Evolutionary conservation across 208 protist species (phyloP), one percentile per base, ranked within the genome.

Genomic region (Leishmania arabica): DNA sequence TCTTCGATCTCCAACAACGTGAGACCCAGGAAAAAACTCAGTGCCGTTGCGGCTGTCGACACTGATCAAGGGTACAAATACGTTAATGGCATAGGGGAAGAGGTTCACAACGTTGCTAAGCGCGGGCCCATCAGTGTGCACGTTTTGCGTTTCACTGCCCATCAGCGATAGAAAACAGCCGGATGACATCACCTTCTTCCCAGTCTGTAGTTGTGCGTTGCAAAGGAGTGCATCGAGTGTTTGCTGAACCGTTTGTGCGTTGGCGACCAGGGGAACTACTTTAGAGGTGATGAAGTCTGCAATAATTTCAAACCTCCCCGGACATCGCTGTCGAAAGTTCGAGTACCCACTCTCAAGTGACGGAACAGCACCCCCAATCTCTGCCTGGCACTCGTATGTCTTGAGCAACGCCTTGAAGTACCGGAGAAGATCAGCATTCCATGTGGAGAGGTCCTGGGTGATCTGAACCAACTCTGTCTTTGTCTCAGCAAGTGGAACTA

Each of bases 81-180:
- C 87, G 84, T 95, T 94, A 47, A 95, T 65, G 19, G 90, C 89
- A 77, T 94, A 93, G 0, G 90, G 92, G 69, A 87, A 92, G 24
- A 94, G 68, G 76, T 93, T 84, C 0, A 88, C 87, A 8, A 87
- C 80, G 45, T 78, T 77, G 62, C 87, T 92, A 8, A 93, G 86
- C 8, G 84, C 56, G 70, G 92, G 89, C 0, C 90, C 90, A 72
- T 95, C 89, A 4, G 90, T 92, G 66, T 95, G 92, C 51, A 81
- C 70, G 51, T 86, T 85, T 66, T 95, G 89, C 2, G 58, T 82
- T 56, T 86, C 83, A 75, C 89, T 92, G 34, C 92, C 90, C 49
- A 80, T 79, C 37, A 92, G 69, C 8, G 92, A 92, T 56, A 91
- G 88, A 86, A 95, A 93, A 66, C 90, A 95, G 1, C 92, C 88